Conservation (phyloP, 1,284 basidiomycete species). For the Malassezia psittaci region DNA sequence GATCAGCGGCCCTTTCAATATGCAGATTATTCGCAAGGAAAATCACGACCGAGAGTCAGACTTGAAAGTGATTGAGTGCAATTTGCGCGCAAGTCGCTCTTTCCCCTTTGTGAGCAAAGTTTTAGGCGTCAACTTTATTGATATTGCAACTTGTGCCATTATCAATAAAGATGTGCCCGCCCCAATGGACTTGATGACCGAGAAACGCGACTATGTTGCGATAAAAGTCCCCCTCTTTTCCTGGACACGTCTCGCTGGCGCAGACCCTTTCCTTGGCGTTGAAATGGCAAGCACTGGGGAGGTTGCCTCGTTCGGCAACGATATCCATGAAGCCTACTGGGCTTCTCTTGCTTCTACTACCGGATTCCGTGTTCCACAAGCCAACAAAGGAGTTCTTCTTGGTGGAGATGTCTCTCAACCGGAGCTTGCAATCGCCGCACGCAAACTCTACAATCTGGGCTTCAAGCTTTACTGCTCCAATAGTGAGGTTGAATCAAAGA, state of each 20-base stretch:
- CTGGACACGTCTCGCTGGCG: conserved; percentile 84
- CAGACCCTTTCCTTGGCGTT: conserved; percentile 61
- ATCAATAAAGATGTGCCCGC: conserved; percentile 78
- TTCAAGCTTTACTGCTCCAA: conserved; percentile 89
- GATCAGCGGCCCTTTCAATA: conserved; percentile 97
- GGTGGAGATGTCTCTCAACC: conserved; percentile 75
- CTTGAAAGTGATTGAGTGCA: conserved; percentile 98
- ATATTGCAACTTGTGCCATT: conserved; percentile 85
- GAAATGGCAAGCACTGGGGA: conserved; percentile 99
- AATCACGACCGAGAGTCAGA: conserved; percentile 54
- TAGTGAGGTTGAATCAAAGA: conserved; percentile 64
- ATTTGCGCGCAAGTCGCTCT: conserved; percentile 88
- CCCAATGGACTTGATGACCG: conserved; percentile 84
- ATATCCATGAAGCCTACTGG: conserved; percentile 96
- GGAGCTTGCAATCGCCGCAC: conserved; percentile 69
- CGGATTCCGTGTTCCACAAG: conserved; percentile 74
- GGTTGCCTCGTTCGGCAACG: conserved; percentile 90
- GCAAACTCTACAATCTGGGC: conserved; percentile 56
- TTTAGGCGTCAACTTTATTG: conserved; percentile 90
- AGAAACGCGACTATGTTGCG: conserved; percentile 80
- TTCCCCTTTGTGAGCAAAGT: conserved; percentile 99
- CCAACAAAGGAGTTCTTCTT: conserved; percentile 69
- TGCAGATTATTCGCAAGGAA: conserved; percentile 93
- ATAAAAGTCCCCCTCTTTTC: conserved; percentile 99
- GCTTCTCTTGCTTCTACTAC: conserved; percentile 75